These are phyloP conservation scores for Niebla homalea DNA, from an alignment of 495 filamentous ascomycete species.

Conservation along the genomic window DNA sequence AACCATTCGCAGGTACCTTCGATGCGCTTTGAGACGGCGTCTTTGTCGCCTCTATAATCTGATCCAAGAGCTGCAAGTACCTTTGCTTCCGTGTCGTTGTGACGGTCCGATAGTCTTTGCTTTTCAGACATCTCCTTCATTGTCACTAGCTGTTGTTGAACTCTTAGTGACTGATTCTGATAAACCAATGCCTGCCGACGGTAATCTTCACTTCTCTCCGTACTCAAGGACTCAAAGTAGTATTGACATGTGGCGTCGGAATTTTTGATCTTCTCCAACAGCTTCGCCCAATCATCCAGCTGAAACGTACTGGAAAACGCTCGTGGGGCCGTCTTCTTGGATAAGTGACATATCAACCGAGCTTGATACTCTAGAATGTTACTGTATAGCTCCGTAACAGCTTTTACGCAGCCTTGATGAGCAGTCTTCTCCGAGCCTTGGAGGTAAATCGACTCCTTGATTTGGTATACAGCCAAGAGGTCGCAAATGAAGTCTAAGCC, in stretches of 20 bases:
- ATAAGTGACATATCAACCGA: constrained; percentile 22
- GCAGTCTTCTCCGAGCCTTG: no score
- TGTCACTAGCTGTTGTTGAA: background rate
- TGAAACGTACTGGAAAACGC: constrained; percentile 13
- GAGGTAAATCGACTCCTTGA: no score
- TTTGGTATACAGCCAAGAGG: no score
- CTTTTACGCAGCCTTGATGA: constrained; percentile 12
- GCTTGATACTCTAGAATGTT: constrained; percentile 26
- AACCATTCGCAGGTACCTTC: constrained; percentile 28
- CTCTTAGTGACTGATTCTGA: background rate
- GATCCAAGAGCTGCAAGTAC: no score
- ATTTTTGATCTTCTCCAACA: constrained; percentile 13
- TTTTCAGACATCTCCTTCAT: constrained; percentile 1
- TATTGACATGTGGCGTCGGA: background rate
- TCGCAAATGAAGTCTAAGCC: no score
- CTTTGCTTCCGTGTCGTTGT: no score
- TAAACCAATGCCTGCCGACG: background rate
- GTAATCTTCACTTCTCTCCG: background rate
- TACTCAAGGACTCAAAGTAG: background rate
- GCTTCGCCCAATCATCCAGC: constrained; percentile 16
- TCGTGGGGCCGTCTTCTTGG: constrained; percentile 17
- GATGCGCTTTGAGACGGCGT: constrained; percentile 5
- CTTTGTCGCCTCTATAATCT: constrained; percentile 23
- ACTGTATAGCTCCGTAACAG: constrained; percentile 17
- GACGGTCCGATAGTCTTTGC: constrained; percentile 13